phyloP scores from a whole-genome alignment of 148 eudicot species.

The Rhododendron mucronatum region DNA sequence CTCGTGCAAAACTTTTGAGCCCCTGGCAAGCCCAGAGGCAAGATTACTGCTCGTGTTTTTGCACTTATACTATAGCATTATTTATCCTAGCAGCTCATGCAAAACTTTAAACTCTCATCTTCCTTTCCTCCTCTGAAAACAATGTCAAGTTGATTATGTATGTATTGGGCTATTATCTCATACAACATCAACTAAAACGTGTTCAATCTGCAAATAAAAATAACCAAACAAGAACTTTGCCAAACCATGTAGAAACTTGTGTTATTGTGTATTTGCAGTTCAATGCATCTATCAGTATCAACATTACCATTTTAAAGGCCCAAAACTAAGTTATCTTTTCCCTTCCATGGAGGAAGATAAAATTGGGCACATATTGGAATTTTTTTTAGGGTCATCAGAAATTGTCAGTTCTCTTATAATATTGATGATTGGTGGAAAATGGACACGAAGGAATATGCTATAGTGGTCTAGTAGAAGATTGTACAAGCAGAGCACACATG shows the following conservation, averaged over 20 bases:
- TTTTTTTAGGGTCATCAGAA: neutral
- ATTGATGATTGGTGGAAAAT: neutral
- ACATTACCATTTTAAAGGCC: neutral
- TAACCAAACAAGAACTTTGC: neutral
- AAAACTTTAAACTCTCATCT: too few relatives aligned
- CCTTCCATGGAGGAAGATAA: neutral
- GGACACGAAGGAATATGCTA: neutral
- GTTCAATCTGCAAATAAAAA: neutral
- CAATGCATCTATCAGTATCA: neutral
- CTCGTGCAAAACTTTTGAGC: too few relatives aligned
- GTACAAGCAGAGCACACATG: neutral
- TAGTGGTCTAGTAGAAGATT: neutral
- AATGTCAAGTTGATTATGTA: too few relatives aligned
- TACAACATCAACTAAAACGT: neutral
- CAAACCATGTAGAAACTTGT: neutral
- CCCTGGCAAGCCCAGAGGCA: too few relatives aligned
- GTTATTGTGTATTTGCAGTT: neutral
- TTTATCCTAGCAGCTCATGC: too few relatives aligned
- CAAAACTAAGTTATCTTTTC: neutral
- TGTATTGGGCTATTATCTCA: too few relatives aligned
- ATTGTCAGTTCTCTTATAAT: neutral
- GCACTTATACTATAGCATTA: neutral
- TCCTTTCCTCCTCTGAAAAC: too few relatives aligned
- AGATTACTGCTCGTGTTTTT: too few relatives aligned
- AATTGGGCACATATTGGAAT: neutral